Evolutionary conservation across 2,329 filamentous ascomycete genomes (phyloP).

Genomic region (Aspergillus tamarii): DNA sequence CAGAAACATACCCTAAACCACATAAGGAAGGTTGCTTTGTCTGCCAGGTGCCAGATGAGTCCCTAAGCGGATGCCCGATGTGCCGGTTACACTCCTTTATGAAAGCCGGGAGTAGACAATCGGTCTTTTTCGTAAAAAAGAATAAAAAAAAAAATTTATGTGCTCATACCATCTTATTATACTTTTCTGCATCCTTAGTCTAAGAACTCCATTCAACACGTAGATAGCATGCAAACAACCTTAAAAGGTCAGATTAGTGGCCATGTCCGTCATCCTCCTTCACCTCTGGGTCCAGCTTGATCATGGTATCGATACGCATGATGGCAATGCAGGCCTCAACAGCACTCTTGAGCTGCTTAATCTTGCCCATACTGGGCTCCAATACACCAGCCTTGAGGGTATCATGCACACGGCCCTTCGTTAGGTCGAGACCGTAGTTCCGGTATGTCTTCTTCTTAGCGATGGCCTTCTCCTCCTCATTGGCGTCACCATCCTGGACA

Average conservation of each 20-base stretch:
- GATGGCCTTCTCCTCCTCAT: slow-evolving; percentile 82
- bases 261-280: slow-evolving; percentile 81
- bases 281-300: slow-evolving; percentile 94
- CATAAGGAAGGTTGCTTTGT: too few species aligned
- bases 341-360: slow-evolving; percentile 96
- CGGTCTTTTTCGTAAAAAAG: slow-evolving; percentile 5
- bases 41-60: too few species aligned
- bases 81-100: too few species aligned
- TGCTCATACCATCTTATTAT: slow-evolving; percentile 25
- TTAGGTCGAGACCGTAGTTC: slow-evolving; percentile 94
- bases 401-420: slow-evolving; percentile 87
- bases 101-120: background rate
- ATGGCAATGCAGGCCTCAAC: slow-evolving; percentile 98
- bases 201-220: slow-evolving; percentile 16
- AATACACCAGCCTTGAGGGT: slow-evolving; percentile 92
- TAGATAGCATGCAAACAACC: slow-evolving; percentile 5
- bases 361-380: slow-evolving; percentile 97
- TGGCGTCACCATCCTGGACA: slow-evolving; percentile 75
- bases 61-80: too few species aligned
- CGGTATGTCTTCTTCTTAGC: slow-evolving; percentile 97
- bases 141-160: background rate
- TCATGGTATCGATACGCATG: slow-evolving; percentile 98
- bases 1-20: too few species aligned
- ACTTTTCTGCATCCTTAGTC: slow-evolving; percentile 20
- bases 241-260: slow-evolving; percentile 58